phyloP scores from a whole-genome alignment of 441 rosid genomes.

The Dalechampia spathulata region DNA sequence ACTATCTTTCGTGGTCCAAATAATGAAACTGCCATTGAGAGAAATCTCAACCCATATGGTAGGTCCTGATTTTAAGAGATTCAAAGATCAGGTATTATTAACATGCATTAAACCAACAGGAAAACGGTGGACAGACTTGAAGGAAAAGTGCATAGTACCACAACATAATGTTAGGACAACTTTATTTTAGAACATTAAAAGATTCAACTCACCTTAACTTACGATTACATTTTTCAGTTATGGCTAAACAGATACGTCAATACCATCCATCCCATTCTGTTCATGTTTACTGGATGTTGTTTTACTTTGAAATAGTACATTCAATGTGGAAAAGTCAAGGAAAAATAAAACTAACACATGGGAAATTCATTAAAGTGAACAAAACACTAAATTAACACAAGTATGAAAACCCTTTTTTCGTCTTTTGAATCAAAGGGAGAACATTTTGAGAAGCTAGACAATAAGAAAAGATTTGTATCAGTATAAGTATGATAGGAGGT shows the following conservation, averaged over 20 bases:
- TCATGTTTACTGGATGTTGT: background rate
- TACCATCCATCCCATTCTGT: background rate
- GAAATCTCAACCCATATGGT: constrained; percentile 59
- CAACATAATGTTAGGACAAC: background rate
- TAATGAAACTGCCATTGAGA: constrained; percentile 55
- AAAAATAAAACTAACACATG: too few relatives aligned
- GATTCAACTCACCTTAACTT: background rate
- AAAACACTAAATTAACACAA: background rate
- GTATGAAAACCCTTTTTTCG: too few relatives aligned
- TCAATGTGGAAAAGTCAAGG: background rate
- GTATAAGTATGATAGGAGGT: background rate
- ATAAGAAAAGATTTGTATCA: background rate
- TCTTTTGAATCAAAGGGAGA: background rate
- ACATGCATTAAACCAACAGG: constrained; percentile 6
- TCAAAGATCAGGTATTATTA: constrained; percentile 15
- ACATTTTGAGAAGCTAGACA: background rate
- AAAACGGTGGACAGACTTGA: background rate
- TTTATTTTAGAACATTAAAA: background rate
- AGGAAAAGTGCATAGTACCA: background rate
- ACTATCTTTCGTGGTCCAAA: constrained; percentile 76
- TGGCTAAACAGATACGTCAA: background rate
- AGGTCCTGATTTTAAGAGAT: constrained; percentile 47
- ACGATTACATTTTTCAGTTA: background rate
- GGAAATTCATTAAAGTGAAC: background rate
- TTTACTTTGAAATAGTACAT: background rate